Evolutionary conservation across 768 basidiomycete species (phyloP).

Genomic region (Saitozyma sp.): DNA sequence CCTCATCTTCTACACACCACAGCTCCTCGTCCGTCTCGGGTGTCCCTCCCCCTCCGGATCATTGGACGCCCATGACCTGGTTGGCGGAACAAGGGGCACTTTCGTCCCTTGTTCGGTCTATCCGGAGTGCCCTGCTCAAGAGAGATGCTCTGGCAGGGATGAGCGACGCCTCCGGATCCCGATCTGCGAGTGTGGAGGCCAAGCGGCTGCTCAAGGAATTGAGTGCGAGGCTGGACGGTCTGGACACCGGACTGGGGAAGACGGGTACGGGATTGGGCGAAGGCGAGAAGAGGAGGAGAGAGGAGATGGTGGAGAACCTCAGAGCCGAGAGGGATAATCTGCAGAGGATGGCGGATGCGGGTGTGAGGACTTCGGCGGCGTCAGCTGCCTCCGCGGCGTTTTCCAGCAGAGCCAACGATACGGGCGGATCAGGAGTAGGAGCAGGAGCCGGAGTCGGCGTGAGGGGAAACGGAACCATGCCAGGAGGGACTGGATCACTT

Average conservation of each 20-base stretch:
- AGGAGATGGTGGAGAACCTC: constrained; percentile 82
- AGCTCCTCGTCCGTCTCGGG: constrained; percentile 10
- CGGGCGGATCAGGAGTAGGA: background rate
- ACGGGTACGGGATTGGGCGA: constrained; percentile 76
- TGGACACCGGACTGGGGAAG: constrained; percentile 66
- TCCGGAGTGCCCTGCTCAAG: constrained; percentile 80
- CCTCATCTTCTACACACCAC: constrained; percentile 9
- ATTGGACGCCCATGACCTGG: constrained; percentile 62
- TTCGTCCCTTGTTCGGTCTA: constrained; percentile 66
- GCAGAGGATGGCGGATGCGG: constrained; percentile 78
- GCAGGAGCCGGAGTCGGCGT: background rate
- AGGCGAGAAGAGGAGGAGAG: constrained; percentile 86
- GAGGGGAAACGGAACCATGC: constrained; percentile 9
- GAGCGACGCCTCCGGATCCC: constrained; percentile 71
- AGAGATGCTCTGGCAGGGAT: constrained; percentile 79
- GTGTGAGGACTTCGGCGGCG: constrained; percentile 58
- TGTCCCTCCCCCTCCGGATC: constrained; percentile 11
- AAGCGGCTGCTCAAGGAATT: constrained; percentile 57
- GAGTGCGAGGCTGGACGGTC: constrained; percentile 63
- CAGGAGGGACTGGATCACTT: constrained; percentile 10
- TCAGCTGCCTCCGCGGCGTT: background rate
- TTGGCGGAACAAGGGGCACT: constrained; percentile 67
- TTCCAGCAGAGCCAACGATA: too few relatives aligned
- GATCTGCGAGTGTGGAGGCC: constrained; percentile 76
- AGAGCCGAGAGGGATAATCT: constrained; percentile 90